Conservation (phyloP, 2,329 filamentous ascomycete genomes). For the Ceratocystis colombiana region DNA sequence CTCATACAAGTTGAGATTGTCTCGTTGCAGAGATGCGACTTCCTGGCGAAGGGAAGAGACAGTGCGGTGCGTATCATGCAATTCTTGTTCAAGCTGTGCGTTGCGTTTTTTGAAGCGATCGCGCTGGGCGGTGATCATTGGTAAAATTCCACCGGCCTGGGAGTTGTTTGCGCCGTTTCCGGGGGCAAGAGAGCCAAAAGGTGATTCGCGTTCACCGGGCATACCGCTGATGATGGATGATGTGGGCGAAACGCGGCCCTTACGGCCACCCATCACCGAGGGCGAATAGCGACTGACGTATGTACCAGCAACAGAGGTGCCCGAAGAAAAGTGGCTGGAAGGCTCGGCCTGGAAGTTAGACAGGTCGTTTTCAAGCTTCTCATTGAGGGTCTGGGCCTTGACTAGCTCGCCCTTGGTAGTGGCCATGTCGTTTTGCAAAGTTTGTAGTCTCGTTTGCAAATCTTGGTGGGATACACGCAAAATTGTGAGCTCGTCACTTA, state of each 20-base stretch:
- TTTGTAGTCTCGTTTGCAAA: conserved; percentile 67
- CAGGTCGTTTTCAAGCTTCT: conserved; percentile 85
- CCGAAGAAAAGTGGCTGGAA: conserved; percentile 68
- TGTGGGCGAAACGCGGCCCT: conserved; percentile 70
- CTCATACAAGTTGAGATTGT: conserved; percentile 92
- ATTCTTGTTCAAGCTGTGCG: conserved; percentile 75
- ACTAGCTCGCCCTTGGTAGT: conserved; percentile 77
- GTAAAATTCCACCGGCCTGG: conserved; percentile 63
- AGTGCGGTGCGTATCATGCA: conserved; percentile 71
- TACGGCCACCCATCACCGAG: conserved; percentile 48
- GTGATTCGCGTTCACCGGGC: conserved; percentile 47
- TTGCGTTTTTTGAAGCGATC: conserved; percentile 98
- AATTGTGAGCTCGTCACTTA: conserved; percentile 85
- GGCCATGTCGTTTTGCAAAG: conserved; percentile 73
- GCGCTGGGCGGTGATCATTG: conserved; percentile 95
- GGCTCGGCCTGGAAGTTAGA: conserved; percentile 73
- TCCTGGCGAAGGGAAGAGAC: conserved; percentile 84
- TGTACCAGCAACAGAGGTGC: conserved; percentile 85
- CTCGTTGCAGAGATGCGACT: conserved; percentile 82
- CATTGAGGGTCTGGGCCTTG: conserved; percentile 70
- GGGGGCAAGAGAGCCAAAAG: conserved; percentile 47
- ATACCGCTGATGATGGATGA: conserved; percentile 94
- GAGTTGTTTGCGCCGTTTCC: conserved; percentile 35
- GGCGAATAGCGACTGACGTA: conserved; percentile 72
- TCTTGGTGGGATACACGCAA: conserved; percentile 91